Conservation (phyloP, 2,329 filamentous ascomycete species). For the Paracoccidioides brasiliensis region DNA sequence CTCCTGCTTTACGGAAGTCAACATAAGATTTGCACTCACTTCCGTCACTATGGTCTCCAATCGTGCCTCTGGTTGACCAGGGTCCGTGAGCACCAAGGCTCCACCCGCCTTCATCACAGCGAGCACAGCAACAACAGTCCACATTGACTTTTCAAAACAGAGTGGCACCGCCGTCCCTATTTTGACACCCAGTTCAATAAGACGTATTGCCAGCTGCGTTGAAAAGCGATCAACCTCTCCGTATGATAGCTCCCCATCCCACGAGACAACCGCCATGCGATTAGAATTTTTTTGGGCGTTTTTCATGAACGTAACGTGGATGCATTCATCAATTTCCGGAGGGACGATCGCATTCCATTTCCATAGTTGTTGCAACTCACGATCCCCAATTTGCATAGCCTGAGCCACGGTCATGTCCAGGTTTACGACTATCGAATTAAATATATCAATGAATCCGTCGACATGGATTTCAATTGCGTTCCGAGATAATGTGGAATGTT, state of each 20-base stretch:
- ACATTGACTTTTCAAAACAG: slow-evolving; percentile 22
- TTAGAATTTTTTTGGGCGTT: slow-evolving; percentile 6
- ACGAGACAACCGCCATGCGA: slow-evolving; percentile 15
- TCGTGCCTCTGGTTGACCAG: slow-evolving; percentile 20
- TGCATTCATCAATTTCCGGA: slow-evolving; percentile 10
- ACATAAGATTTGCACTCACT: slow-evolving; percentile 8
- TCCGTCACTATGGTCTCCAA: slow-evolving; percentile 17
- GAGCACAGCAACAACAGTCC: slow-evolving; percentile 19
- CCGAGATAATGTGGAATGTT: background rate
- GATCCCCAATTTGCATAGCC: slow-evolving; percentile 3
- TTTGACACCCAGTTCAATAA: slow-evolving; percentile 21
- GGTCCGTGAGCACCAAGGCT: slow-evolving; percentile 19
- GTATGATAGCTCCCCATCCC: slow-evolving; percentile 21
- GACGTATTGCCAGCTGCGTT: slow-evolving; percentile 17
- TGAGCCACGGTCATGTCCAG: slow-evolving; percentile 6
- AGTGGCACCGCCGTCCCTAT: slow-evolving; percentile 15
- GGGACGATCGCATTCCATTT: slow-evolving; percentile 14
- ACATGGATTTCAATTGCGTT: background rate
- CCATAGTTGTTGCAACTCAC: slow-evolving; percentile 15
- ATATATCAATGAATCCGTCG: slow-evolving; percentile 8
- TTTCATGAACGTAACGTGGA: slow-evolving; percentile 11
- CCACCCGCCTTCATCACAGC: slow-evolving; percentile 20
- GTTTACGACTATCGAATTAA: slow-evolving; percentile 6
- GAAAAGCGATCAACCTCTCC: slow-evolving; percentile 20
- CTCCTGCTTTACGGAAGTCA: slow-evolving; percentile 10